Percentiles rank a stretch among this genome's conserved stretches.
These are phyloP conservation scores for Kurtzmaniella quercitrusa DNA, from an alignment of 1,139 yeast species.

Conservation along the genomic window DNA sequence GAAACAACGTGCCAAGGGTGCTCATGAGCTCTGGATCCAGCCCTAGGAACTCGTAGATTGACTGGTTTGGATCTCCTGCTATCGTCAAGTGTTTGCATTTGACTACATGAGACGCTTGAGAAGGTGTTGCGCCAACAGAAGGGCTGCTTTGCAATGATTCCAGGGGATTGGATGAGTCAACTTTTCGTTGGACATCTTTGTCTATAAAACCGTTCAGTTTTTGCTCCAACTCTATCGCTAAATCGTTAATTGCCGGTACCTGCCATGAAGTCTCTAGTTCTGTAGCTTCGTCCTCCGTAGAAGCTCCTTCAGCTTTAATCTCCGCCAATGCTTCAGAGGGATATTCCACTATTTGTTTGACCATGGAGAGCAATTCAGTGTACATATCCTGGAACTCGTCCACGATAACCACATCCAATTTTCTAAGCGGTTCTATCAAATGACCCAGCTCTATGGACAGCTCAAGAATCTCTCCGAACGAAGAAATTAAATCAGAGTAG, in stretches of 20 bases:
- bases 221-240: too few relatives aligned
- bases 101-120: neutral
- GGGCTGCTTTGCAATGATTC: too few relatives aligned
- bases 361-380: conserved; percentile 43
- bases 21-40: conserved; percentile 34
- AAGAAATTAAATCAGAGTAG: conserved; percentile 31
- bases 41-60: conserved; percentile 65
- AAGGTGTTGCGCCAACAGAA: too few relatives aligned
- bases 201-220: too few relatives aligned
- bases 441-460: conserved; percentile 10
- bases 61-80: conserved; percentile 74
- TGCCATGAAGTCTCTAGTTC: too few relatives aligned
- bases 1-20: conserved; percentile 21
- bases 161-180: too few relatives aligned
- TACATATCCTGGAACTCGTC: conserved; percentile 79
- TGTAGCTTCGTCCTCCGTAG: too few relatives aligned
- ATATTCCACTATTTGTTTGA: conserved; percentile 32
- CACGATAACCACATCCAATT: conserved; percentile 43
- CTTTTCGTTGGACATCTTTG: too few relatives aligned
- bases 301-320: too few relatives aligned
- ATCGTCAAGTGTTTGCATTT: conserved; percentile 47
- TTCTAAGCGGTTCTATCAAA: conserved; percentile 20
- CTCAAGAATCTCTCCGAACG: conserved; percentile 25
- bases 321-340: too few relatives aligned
- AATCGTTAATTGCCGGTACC: neutral